A percentile compares a stretch with the other conserved stretches of the same genome.
phyloP scores from a whole-genome alignment of 768 basidiomycete genomes.

The Artomyces pyxidatus region DNA sequence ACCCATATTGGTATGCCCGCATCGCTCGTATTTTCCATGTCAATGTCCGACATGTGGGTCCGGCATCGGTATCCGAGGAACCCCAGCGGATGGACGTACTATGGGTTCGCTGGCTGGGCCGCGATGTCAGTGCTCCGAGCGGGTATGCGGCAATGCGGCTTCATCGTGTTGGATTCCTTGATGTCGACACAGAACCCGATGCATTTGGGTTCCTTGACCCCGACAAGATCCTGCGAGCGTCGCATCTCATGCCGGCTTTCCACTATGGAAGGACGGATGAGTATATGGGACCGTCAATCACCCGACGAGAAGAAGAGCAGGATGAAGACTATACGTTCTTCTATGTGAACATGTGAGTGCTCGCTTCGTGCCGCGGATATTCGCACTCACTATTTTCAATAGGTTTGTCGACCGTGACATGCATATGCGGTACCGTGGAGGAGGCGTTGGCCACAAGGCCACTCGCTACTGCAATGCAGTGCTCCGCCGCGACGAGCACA shows the following conservation, averaged over 20 bases:
- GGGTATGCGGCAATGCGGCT: not conserved
- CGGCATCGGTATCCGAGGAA: not conserved
- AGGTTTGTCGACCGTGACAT: constrained; percentile 28
- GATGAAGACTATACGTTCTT: constrained; percentile 11
- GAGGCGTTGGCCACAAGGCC: constrained; percentile 23
- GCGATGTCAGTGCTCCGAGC: not conserved
- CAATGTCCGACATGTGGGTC: not conserved
- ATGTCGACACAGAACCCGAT: too few relatives aligned
- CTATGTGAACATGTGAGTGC: constrained; percentile 29
- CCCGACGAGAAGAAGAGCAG: too few relatives aligned
- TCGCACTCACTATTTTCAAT: too few relatives aligned
- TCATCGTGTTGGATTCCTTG: not conserved
- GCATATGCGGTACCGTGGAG: constrained; percentile 22
- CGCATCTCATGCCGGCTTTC: not conserved
- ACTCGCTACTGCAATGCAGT: not conserved
- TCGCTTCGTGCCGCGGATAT: too few relatives aligned
- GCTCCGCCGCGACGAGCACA: not conserved
- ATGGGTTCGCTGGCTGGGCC: not conserved
- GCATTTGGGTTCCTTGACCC: not conserved
- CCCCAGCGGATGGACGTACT: not conserved
- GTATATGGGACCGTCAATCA: too few relatives aligned
- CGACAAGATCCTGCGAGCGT: not conserved
- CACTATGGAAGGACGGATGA: constrained; percentile 2
- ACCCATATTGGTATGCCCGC: not conserved
- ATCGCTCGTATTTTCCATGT: not conserved